Evolutionary conservation across 2,329 filamentous ascomycete genomes (phyloP).

Genomic region (Pestalotiopsis sp.): DNA sequence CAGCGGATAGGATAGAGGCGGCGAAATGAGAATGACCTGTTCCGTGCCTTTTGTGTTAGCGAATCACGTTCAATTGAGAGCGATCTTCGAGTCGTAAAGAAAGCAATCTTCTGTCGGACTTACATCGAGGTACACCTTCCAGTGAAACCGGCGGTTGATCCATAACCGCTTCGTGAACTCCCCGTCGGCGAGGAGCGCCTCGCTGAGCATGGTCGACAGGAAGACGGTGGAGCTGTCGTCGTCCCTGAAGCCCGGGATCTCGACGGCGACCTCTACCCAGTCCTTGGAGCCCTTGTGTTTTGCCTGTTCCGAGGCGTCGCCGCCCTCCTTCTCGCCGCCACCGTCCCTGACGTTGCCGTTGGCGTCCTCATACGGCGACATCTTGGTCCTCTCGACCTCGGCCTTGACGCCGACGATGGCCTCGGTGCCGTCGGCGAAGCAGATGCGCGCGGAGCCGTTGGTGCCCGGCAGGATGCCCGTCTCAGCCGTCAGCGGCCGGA

Average conservation of each 20-base stretch:
- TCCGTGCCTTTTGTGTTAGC: neutral
- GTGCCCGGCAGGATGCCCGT: constrained; percentile 85
- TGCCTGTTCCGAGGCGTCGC: no score
- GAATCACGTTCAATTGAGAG: neutral
- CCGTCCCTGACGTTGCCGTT: constrained; percentile 11
- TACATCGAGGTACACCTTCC: constrained; percentile 94
- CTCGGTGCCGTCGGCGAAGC: constrained; percentile 93
- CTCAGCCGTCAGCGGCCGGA: constrained; percentile 88
- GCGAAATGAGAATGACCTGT: constrained; percentile 90
- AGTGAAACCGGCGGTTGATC: constrained; percentile 93
- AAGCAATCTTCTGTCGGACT: constrained; percentile 35
- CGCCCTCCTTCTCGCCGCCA: no score
- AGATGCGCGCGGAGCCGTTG: constrained; percentile 91
- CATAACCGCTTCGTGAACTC: constrained; percentile 71
- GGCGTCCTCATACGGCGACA: constrained; percentile 25
- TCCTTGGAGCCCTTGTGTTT: constrained; percentile 51
- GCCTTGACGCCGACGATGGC: constrained; percentile 95
- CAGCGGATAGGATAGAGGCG: constrained; percentile 87
- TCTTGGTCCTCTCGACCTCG: constrained; percentile 77
- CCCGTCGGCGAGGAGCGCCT: constrained; percentile 78
- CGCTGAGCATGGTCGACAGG: constrained; percentile 82
- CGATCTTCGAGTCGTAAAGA: neutral
- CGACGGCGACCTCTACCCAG: constrained; percentile 90
- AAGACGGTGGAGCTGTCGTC: constrained; percentile 91
- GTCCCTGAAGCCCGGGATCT: constrained; percentile 88